Evolutionary conservation across 805 yeast species (phyloP), one percentile per base, ranked within the genome.

Genomic region (Wilhelminamyces savonicus): DNA sequence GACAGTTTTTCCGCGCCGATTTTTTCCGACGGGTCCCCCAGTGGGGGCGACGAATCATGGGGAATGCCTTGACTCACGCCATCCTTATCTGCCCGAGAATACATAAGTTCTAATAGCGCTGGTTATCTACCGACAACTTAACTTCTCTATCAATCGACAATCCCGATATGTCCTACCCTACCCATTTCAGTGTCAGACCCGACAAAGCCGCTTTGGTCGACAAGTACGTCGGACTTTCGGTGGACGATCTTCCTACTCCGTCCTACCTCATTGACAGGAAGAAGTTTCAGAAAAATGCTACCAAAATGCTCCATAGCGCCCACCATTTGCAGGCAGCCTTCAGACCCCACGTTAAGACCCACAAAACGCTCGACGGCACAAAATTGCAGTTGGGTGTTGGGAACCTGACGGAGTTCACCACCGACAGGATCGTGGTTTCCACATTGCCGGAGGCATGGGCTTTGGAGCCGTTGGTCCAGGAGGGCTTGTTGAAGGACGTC

Each of bases 321-420:
- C 29, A 37, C 2, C 46, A 48, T 2, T 43, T 76, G 16, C 36
- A 43, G 3, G 61, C 63, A 5, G 59, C 52, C 13, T 81, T 82
- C 48, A 62, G 94, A 35, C 79, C 82, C 3, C 87, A 82, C 48
- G 75, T 82, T 14, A 82, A 82, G 52, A 83, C 92, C 0, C 87
- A 80, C 50, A 82, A 83, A 50, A 69, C 82, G 1, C 39, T 62
- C 7, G 81, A 77, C 40, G 87, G 83, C 5, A 59, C 76, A 3
- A 42, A 51, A 14, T 49, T 70, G 24, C 82, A 78, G 53, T 48
- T 78, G 47, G 79, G 74, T 2, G n/a, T n/a, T n/a, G 69, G 66
- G 4, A 30, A 46, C 1, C 31, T 43, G 3, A 26, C 37, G n/a
- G 57, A 63, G 1, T 34, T 28, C n/a, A 54, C 48, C 19, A 64